A percentile compares a stretch with the other conserved stretches of the same genome.
Evolutionary conservation across 2,329 filamentous ascomycete genomes (phyloP).

Genomic region (Talaromyces pinophilus): DNA sequence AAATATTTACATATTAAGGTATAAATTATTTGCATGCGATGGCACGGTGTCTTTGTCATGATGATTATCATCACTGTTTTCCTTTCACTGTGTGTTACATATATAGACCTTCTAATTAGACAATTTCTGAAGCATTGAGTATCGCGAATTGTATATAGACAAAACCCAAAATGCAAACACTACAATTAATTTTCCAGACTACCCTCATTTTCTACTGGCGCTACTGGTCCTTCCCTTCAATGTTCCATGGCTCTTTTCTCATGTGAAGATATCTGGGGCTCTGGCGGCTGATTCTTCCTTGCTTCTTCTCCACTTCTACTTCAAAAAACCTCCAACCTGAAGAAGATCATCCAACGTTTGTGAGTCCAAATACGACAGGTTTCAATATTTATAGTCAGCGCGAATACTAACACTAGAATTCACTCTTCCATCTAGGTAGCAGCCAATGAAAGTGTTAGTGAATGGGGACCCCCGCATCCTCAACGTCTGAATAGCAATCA

Average conservation of each 20-base stretch:
- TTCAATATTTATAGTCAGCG: not conserved
- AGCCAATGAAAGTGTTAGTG: no score
- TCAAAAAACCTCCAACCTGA: not conserved
- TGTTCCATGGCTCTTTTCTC: not conserved
- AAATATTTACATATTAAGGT: not conserved
- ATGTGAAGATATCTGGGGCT: not conserved
- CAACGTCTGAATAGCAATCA: no score
- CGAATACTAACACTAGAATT: no score
- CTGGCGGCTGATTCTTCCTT: not conserved
- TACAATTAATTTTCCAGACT: not conserved
- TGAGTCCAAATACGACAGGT: not conserved
- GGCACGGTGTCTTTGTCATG: not conserved
- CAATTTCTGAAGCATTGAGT: not conserved
- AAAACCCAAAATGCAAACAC: not conserved
- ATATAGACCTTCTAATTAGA: conserved; percentile 5
- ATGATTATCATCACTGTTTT: not conserved
- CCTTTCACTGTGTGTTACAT: not conserved
- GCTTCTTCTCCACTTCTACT: not conserved
- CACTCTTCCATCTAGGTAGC: no score
- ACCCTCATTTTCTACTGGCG: not conserved
- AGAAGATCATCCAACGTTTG: not conserved
- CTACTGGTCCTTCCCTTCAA: no score
- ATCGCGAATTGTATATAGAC: conserved; percentile 2
- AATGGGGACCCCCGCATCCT: no score
- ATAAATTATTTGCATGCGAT: conserved; percentile 8